These are phyloP conservation scores for Amphicarpaea edgeworthii DNA, from an alignment of 306 rosid species.

Conservation along the genomic window DNA sequence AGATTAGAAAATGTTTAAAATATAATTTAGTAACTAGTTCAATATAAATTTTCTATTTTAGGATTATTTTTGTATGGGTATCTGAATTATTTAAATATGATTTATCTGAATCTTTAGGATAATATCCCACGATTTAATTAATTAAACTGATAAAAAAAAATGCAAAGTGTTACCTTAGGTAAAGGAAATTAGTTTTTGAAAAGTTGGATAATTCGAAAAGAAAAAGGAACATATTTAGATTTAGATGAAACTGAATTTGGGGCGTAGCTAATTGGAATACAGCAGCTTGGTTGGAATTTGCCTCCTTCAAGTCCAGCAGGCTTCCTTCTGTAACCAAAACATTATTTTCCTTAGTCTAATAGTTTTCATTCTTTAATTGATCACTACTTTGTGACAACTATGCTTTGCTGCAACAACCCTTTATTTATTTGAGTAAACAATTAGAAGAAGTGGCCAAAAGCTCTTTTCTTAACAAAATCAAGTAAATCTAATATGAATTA, in stretches of 20 bases:
- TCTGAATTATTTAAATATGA: background rate
- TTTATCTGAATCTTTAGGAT: background rate
- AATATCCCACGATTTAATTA: background rate
- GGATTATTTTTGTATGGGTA: background rate
- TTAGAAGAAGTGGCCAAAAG: background rate
- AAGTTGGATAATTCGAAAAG: background rate
- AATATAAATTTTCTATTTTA: too few relatives aligned
- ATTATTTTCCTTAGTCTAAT: conserved; percentile 10
- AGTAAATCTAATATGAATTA: background rate
- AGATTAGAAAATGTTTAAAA: too few relatives aligned
- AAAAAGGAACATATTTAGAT: background rate
- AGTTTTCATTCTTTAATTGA: background rate
- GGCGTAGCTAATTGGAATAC: too few relatives aligned
- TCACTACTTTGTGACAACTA: conserved; percentile 13
- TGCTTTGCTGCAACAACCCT: background rate
- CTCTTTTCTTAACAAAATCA: conserved; percentile 1
- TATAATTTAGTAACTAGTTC: too few relatives aligned
- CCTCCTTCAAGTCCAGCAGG: conserved; percentile 40
- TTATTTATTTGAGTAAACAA: conserved; percentile 41
- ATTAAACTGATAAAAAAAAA: too few relatives aligned
- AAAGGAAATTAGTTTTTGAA: too few relatives aligned
- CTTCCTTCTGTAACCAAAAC: conserved; percentile 15
- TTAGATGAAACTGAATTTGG: background rate
- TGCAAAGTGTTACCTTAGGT: too few relatives aligned
- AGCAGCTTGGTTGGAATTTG: conserved; percentile 31